Conservation (phyloP, 345 rosid genomes). For the Brassica napus region DNA sequence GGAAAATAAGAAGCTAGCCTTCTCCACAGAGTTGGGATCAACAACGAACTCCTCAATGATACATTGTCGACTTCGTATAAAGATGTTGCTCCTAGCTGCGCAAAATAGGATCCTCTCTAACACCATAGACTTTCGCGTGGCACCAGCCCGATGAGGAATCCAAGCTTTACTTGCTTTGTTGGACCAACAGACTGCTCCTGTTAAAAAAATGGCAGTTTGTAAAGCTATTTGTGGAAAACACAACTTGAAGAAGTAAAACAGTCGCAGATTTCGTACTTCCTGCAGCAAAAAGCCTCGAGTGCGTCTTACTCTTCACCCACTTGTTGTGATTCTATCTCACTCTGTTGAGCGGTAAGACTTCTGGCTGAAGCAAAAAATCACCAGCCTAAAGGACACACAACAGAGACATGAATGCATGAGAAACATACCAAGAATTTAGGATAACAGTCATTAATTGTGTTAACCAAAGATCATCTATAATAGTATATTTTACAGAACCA, state of each 20-base stretch:
- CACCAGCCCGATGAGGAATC: conserved; percentile 85
- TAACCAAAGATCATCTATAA: neutral
- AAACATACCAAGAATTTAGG: conserved; percentile 9
- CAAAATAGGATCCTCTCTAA: conserved; percentile 95
- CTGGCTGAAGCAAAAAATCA: conserved; percentile 74
- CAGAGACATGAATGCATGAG: conserved; percentile 18
- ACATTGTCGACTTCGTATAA: conserved; percentile 51
- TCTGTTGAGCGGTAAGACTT: conserved; percentile 68
- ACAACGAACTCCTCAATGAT: conserved; percentile 65
- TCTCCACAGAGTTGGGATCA: conserved; percentile 88
- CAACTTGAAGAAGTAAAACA: conserved; percentile 18
- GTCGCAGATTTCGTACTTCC: conserved; percentile 35
- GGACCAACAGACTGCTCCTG: conserved; percentile 66
- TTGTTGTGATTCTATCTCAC: conserved; percentile 62
- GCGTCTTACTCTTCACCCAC: conserved; percentile 59
- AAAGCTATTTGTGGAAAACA: conserved; percentile 5
- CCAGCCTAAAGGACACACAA: conserved; percentile 54
- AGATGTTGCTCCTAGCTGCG: conserved; percentile 92
- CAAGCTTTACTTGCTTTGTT: conserved; percentile 88
- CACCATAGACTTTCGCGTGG: conserved; percentile 84
- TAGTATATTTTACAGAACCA: conserved; percentile 7
- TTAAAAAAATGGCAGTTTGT: conserved; percentile 8
- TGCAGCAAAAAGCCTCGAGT: conserved; percentile 64
- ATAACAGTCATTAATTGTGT: neutral
- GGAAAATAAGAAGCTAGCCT: conserved; percentile 49